Conservation (phyloP, 306 rosid species). For the Corylus avellana region DNA sequence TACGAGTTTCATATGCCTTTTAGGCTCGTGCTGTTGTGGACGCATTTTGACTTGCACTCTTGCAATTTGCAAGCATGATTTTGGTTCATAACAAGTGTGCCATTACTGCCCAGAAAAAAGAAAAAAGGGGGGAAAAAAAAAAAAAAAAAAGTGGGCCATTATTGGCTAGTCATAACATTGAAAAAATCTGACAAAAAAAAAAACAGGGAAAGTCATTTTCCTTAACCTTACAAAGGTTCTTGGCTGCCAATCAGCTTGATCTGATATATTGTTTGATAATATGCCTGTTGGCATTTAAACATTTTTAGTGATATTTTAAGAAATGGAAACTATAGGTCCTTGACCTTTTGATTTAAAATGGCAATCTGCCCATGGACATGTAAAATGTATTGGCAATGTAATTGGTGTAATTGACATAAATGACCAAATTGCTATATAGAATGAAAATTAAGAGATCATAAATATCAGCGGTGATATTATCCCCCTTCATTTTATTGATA, state of each 20-base stretch:
- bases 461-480: neutral
- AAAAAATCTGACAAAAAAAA: neutral
- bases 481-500: neutral
- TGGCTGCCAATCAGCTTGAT: neutral
- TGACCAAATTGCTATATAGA: neutral
- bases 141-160: neutral
- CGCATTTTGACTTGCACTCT: neutral
- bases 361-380: neutral
- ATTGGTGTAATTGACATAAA: neutral
- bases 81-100: neutral
- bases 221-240: neutral
- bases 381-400: neutral
- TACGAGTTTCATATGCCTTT: slow-evolving; percentile 14
- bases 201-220: neutral
- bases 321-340: neutral
- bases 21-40: slow-evolving; percentile 17
- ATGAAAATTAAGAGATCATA: neutral
- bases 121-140: too few species aligned
- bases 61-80: neutral
- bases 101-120: too few species aligned
- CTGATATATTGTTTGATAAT: neutral
- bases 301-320: neutral
- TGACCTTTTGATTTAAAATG: neutral
- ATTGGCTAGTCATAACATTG: neutral
- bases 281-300: neutral